These are phyloP conservation scores for Aquilaria sinensis DNA, from an alignment of 345 rosid genomes.

Conservation along the genomic window DNA sequence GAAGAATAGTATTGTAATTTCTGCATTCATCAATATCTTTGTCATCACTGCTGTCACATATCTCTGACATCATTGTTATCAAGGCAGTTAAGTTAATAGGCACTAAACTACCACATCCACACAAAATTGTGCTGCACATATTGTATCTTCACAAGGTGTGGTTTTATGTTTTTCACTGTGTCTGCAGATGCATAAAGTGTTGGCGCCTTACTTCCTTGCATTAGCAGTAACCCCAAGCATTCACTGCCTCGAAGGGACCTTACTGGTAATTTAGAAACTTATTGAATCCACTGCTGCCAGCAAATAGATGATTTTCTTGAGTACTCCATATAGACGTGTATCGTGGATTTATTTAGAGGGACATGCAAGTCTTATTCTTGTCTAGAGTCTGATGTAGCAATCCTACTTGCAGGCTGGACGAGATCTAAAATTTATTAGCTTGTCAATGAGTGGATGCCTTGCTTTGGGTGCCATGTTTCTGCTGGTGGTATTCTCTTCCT, in stretches of 20 bases:
- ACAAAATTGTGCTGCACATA: too few species aligned
- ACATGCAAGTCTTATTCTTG: not conserved
- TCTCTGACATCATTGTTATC: too few species aligned
- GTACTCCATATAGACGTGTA: not conserved
- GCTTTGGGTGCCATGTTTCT: constrained; percentile 42
- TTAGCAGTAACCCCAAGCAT: constrained; percentile 58
- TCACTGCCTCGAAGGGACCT: constrained; percentile 81
- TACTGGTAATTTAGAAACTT: constrained; percentile 40
- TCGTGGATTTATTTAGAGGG: not conserved
- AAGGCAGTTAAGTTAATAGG: too few species aligned
- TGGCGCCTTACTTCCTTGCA: constrained; percentile 62
- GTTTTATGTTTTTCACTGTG: not conserved
- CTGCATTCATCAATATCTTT: too few species aligned
- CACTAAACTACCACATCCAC: too few species aligned
- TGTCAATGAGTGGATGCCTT: constrained; percentile 68
- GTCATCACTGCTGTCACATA: too few species aligned
- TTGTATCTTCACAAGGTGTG: too few species aligned
- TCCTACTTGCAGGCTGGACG: constrained; percentile 59
- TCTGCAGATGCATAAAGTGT: constrained; percentile 82
- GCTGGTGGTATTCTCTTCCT: constrained; percentile 35
- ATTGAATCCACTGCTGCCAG: constrained; percentile 1
- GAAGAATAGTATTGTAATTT: too few species aligned
- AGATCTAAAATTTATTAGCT: constrained; percentile 69
- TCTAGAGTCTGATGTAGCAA: not conserved
- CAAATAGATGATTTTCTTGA: constrained; percentile 1